Percentiles rank a stretch among this genome's conserved stretches.
Conservation (phyloP, 1,284 basidiomycete species). For the Pseudozyma sp. region DNA sequence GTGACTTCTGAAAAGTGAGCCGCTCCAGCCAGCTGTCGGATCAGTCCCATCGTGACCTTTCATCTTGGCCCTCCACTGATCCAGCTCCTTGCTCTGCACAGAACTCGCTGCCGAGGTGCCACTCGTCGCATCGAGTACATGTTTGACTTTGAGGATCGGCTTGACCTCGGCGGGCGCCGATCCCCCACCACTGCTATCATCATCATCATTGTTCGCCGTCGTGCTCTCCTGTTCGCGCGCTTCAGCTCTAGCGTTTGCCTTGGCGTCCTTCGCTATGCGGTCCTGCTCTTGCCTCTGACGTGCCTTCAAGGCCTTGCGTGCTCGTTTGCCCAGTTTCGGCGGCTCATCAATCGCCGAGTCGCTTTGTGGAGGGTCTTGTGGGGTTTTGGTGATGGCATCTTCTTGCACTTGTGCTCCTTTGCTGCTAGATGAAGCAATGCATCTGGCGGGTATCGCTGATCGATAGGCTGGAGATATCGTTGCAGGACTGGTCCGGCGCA, state of each 20-base stretch:
- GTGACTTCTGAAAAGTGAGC: conserved; percentile 31
- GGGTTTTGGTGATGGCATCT: neutral
- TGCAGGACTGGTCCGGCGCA: neutral
- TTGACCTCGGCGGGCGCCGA: neutral
- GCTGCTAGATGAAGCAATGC: conserved; percentile 24
- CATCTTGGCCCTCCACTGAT: conserved; percentile 8
- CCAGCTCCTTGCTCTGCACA: conserved; percentile 2
- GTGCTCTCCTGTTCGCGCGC: neutral
- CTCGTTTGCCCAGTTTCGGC: conserved; percentile 35
- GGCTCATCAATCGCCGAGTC: neutral
- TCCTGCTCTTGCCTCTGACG: conserved; percentile 23
- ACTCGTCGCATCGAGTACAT: conserved; percentile 4
- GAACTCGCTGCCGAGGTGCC: neutral
- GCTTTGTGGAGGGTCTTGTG: neutral
- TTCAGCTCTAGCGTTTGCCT: conserved; percentile 10
- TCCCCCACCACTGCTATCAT: too few species aligned
- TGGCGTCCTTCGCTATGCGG: conserved; percentile 13
- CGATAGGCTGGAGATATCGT: neutral
- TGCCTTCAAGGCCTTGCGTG: conserved; percentile 29
- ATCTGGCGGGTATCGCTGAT: neutral
- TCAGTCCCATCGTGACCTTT: neutral
- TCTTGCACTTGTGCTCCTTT: conserved; percentile 23
- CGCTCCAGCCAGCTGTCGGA: conserved; percentile 27
- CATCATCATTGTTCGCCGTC: neutral
- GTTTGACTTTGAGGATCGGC: conserved; percentile 24